A percentile compares a stretch with the other conserved stretches of the same genome.
These are phyloP conservation scores for Lactarius indigo DNA, from an alignment of 768 basidiomycete species.

Conservation along the genomic window DNA sequence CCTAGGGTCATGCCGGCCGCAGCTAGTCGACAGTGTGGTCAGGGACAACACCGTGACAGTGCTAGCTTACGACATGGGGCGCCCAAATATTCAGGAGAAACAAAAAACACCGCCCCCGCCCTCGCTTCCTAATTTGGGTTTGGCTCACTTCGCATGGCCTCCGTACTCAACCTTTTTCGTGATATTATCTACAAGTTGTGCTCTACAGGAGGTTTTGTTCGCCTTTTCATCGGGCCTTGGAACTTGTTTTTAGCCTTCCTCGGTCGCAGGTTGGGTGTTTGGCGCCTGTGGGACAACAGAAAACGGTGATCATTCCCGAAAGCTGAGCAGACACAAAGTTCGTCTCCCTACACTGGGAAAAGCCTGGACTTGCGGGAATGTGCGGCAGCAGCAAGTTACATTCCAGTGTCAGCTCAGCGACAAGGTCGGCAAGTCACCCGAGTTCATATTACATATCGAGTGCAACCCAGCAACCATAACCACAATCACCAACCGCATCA, in stretches of 20 bases:
- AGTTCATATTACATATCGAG: background rate
- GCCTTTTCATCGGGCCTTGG: background rate
- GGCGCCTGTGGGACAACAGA: background rate
- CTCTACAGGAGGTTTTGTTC: background rate
- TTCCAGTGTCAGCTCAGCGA: constrained; percentile 7
- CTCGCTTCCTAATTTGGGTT: background rate
- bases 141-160: constrained; percentile 1
- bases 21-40: background rate
- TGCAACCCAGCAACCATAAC: background rate
- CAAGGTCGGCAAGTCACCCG: background rate
- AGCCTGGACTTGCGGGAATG: background rate
- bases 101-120: background rate
- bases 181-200: constrained; percentile 2
- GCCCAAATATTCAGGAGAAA: background rate
- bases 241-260: constrained; percentile 4
- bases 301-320: background rate
- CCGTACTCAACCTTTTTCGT: background rate
- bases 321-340: background rate
- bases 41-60: background rate
- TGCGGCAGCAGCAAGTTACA: background rate
- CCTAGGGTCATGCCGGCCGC: background rate
- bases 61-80: background rate
- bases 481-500: background rate
- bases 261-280: background rate
- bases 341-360: background rate